phyloP scores from a whole-genome alignment of 345 rosid species.

The Lepidium didymum region DNA sequence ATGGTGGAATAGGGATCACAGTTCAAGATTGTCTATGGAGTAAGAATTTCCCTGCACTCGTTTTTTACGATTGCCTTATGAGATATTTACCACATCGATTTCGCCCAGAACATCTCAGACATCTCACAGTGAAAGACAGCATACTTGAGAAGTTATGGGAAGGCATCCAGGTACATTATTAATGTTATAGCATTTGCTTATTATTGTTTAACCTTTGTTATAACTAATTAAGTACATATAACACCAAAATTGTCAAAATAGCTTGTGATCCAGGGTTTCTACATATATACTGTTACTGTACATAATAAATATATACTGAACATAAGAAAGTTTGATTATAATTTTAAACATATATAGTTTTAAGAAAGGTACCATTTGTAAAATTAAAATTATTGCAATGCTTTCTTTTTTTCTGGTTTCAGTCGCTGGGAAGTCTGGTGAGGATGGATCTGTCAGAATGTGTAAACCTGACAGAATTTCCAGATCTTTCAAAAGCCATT shows the following conservation, averaged over 20 bases:
- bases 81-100: not conserved
- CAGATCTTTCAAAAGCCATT: slow-evolving; percentile 7
- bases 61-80: no score
- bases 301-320: no score
- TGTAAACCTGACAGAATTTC: not conserved
- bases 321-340: no score
- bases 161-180: not conserved
- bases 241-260: no score
- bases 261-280: no score
- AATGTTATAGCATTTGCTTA: not conserved
- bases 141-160: slow-evolving; percentile 6
- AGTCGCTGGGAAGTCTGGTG: not conserved
- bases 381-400: no score
- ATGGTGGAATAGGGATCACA: not conserved
- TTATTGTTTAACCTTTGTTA: no score
- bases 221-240: no score
- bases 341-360: no score
- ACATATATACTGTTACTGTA: no score
- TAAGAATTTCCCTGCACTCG: not conserved
- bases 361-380: no score
- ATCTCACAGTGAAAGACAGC: not conserved
- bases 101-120: not conserved
- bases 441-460: not conserved
- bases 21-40: not conserved
- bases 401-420: not conserved